Evolutionary conservation across 1,284 basidiomycete species (phyloP).

Genomic region (Ceratobasidium sp.): DNA sequence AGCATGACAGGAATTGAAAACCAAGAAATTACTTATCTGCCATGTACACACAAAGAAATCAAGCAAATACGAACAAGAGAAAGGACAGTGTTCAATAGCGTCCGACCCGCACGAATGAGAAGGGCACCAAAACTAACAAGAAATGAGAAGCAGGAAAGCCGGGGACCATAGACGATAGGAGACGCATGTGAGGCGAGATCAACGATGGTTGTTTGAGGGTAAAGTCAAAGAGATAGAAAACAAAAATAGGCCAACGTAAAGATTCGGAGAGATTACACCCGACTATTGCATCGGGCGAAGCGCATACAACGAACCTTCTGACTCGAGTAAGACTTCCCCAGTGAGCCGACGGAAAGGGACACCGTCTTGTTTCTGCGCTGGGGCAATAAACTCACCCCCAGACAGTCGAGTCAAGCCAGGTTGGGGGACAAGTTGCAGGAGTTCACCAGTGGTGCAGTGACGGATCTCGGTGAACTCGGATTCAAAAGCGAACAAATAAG

Average conservation of each 20-base stretch:
- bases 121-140: neutral
- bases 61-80: slow-evolving; percentile 26
- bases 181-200: neutral
- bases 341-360: slow-evolving; percentile 10
- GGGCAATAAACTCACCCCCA: slow-evolving; percentile 28
- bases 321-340: slow-evolving; percentile 26
- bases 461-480: slow-evolving; percentile 36
- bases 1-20: neutral
- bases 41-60: slow-evolving; percentile 26
- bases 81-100: slow-evolving; percentile 11
- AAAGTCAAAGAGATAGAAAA: neutral
- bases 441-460: slow-evolving; percentile 31
- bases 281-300: slow-evolving; percentile 14
- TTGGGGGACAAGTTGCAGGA: slow-evolving; percentile 31
- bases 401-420: neutral
- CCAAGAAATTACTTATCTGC: slow-evolving; percentile 18
- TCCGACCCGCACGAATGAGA: neutral
- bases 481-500: slow-evolving; percentile 34
- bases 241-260: neutral
- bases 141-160: neutral
- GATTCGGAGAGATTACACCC: neutral
- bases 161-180: neutral
- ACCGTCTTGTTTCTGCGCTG: slow-evolving; percentile 30
- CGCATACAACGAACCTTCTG: slow-evolving; percentile 34
- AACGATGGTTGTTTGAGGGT: neutral